Conservation (phyloP, 768 basidiomycete genomes). For the Boletus subparvulus region DNA sequence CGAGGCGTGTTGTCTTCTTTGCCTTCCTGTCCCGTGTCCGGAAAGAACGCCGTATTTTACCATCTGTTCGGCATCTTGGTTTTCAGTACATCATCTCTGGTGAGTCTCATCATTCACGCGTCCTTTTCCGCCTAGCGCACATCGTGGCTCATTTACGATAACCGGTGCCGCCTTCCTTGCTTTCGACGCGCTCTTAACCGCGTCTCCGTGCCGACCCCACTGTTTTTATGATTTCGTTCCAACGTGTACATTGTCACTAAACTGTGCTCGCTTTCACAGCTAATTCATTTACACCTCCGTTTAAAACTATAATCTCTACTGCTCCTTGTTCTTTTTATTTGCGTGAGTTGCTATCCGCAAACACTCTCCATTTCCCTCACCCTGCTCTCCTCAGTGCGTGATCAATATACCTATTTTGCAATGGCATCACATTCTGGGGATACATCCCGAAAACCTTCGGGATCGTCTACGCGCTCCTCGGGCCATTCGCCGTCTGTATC, state of each 20-base stretch:
- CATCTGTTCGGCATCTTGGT: conserved; percentile 22
- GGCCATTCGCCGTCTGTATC: conserved; percentile 63
- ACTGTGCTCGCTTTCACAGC: conserved; percentile 26
- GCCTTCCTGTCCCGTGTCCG: conserved; percentile 23
- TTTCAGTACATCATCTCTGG: conserved; percentile 33
- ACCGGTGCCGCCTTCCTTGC: conserved; percentile 19
- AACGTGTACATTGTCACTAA: conserved; percentile 29
- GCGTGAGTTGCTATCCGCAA: conserved; percentile 25
- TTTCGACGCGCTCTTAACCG: conserved; percentile 32
- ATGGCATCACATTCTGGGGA: conserved; percentile 39
- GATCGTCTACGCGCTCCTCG: conserved; percentile 64
- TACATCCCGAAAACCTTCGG: conserved; percentile 65
- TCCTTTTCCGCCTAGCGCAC: conserved; percentile 23
- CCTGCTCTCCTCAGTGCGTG: conserved; percentile 26
- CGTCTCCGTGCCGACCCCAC: conserved; percentile 31
- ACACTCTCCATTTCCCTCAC: conserved; percentile 15
- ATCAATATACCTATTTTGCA: conserved; percentile 26
- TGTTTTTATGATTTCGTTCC: conserved; percentile 9
- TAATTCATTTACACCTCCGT: conserved; percentile 36
- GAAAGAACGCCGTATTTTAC: conserved; percentile 16
- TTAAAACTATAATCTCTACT: conserved; percentile 36
- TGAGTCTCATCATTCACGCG: conserved; percentile 34
- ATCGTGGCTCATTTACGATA: conserved; percentile 37
- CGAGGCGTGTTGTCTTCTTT: conserved; percentile 23
- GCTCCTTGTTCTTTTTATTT: conserved; percentile 24